Base-by-base conservation (phyloP, 306 rosid species). In the Acacia acuminata region DNA sequence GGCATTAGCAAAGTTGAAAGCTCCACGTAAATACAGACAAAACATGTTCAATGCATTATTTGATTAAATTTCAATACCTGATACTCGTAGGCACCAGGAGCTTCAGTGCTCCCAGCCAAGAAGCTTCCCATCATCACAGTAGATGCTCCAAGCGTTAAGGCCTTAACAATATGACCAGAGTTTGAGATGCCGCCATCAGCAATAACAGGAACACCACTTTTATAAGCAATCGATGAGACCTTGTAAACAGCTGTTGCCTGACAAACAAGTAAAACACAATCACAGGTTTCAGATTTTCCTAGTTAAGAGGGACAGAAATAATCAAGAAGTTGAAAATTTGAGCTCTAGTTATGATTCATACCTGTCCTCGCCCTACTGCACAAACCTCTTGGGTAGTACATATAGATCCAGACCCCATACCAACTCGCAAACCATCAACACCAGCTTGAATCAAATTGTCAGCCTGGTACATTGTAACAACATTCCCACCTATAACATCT, bases 341-440 rank as follows among this genome's bases (percentile, higher is more conserved):
- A 61, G 67, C 36, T 24, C 36, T 25, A 25, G 30, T 61, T 61
- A 11, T 24, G 67, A 71, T 45, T 63, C 68, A 71, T 91, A 96
- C 99, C 97, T 94, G 99, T 22, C 98, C 97, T 13, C 99, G 91
- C 27, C 99, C 98, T 3, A 92, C 99, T 1, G 98, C 99, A 24
- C 99, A 96, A 24, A 92, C 99, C 82, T 96, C 99, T 78, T 96
- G 98, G 3, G 99, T 94, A 14, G 99, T 96, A 71, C 99, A 94
- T 40, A 96, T 96, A 40, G 99, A 96, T 0, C 99, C 99, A 25
- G 99, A 96, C 0, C 99, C 99, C 99, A 96, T 96, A 51, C 99
- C 97, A 70, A 94, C 92, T 45, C 98, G 84, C 88, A 96, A 86
- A 15, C 97, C 99, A 82, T 96, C 99, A 10, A 77, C 98, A 38